Evolutionary conservation across 495 filamentous ascomycete species (phyloP).

Genomic region (Trichoderma erinaceum): DNA sequence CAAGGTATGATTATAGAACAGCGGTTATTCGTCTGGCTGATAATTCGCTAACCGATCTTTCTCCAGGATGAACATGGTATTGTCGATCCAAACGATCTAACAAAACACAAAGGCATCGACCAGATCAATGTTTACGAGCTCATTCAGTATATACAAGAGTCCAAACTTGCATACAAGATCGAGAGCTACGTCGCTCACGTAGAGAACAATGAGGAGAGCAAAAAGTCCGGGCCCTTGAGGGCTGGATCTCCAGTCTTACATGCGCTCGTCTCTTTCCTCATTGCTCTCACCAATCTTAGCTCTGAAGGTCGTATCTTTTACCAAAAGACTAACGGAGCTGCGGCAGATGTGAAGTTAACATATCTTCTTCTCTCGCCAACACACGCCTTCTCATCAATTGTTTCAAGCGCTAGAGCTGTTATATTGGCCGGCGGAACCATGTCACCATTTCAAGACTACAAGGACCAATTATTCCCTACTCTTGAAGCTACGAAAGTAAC

Average conservation of each 20-base stretch:
- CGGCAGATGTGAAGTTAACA: conserved; percentile 55
- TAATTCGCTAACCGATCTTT: neutral
- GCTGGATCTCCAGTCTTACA: conserved; percentile 68
- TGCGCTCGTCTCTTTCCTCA: conserved; percentile 74
- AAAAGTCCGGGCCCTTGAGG: conserved; percentile 16
- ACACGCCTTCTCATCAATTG: conserved; percentile 82
- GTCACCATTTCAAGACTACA: conserved; percentile 92
- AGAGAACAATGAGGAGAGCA: conserved; percentile 36
- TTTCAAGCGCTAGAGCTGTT: conserved; percentile 78
- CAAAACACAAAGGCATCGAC: conserved; percentile 82
- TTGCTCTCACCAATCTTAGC: conserved; percentile 80
- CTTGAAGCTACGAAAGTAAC: conserved; percentile 56
- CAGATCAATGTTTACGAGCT: conserved; percentile 93
- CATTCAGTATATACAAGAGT: conserved; percentile 78
- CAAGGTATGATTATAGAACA: conserved; percentile 28
- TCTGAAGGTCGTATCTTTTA: conserved; percentile 84
- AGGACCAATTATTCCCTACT: conserved; percentile 75
- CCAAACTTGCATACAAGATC: conserved; percentile 89
- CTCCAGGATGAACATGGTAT: conserved; percentile 48
- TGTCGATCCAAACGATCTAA: conserved; percentile 55
- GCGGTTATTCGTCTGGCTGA: neutral
- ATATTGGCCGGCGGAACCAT: conserved; percentile 94
- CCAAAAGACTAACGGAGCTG: conserved; percentile 38
- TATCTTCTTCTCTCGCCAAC: conserved; percentile 95
- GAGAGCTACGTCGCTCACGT: conserved; percentile 71